A percentile compares a stretch with the other conserved stretches of the same genome.
These are phyloP conservation scores for Xylaria sp. DNA, from an alignment of 2,329 filamentous ascomycete species.

Conservation along the genomic window DNA sequence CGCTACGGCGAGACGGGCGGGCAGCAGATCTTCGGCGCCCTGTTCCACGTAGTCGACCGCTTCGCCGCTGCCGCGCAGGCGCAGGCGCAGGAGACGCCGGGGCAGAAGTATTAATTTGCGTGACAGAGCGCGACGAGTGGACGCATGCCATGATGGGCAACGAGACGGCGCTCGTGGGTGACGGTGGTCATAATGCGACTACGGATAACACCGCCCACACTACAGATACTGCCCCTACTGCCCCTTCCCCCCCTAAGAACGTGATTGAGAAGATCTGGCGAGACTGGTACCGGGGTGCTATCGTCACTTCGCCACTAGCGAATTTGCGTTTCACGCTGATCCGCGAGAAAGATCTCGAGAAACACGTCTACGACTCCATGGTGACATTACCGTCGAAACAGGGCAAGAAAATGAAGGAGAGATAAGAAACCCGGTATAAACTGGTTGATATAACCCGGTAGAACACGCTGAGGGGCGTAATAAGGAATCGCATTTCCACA, in stretches of 20 bases:
- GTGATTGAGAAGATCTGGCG: constrained; percentile 56
- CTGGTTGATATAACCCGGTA: too few species aligned
- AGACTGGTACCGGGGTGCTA: constrained; percentile 51
- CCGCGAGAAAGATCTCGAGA: constrained; percentile 49
- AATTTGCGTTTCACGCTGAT: constrained; percentile 53
- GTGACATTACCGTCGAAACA: constrained; percentile 4
- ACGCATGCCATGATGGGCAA: constrained; percentile 40
- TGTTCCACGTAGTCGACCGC: constrained; percentile 56
- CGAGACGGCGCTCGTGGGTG: constrained; percentile 30
- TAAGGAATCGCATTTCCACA: neutral
- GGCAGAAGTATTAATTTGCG: constrained; percentile 48
- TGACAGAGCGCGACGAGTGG: constrained; percentile 46
- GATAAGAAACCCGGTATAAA: too few species aligned
- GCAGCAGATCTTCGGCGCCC: constrained; percentile 53
- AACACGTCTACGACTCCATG: constrained; percentile 35
- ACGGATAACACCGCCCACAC: too few species aligned
- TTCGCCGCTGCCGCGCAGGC: constrained; percentile 39
- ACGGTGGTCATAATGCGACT: too few species aligned
- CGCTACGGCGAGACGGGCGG: constrained; percentile 49
- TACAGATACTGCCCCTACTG: too few species aligned
- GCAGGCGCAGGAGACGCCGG: neutral
- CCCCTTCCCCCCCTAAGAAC: constrained; percentile 38
- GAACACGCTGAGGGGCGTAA: too few species aligned
- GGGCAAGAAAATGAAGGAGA: neutral
- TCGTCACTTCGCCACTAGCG: constrained; percentile 47